A percentile compares a stretch with the other conserved stretches of the same genome.
Conservation (phyloP, 139 green algal species). For the Gonium pectorale region DNA sequence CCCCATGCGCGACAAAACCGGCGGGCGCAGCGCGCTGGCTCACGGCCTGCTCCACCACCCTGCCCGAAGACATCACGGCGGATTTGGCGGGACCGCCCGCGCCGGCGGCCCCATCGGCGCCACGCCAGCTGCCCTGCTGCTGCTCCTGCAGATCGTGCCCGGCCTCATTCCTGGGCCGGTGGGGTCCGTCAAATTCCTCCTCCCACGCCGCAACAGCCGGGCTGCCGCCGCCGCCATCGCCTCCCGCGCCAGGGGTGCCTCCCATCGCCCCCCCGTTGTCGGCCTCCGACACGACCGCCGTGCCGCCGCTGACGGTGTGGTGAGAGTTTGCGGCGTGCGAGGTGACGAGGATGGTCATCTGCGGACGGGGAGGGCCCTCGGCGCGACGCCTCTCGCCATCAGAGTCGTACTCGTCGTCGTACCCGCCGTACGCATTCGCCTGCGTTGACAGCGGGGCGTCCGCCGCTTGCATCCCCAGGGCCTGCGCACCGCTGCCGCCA, state of each 20-base stretch:
- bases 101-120: neutral
- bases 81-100: constrained; percentile 8
- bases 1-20: no score
- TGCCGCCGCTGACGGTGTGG: constrained; percentile 40
- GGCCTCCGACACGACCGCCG: constrained; percentile 32
- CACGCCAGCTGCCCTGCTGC: constrained; percentile 31
- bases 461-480: neutral
- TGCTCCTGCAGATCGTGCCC: no score
- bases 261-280: constrained; percentile 8
- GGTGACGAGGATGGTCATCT: constrained; percentile 45
- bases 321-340: constrained; percentile 40
- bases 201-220: constrained; percentile 32
- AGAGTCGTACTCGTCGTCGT: constrained; percentile 25
- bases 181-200: constrained; percentile 38
- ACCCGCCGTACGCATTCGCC: constrained; percentile 26
- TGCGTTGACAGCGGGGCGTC: constrained; percentile 16
- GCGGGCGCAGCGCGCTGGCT: neutral
- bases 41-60: neutral
- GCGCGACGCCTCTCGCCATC: constrained; percentile 23
- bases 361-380: constrained; percentile 25
- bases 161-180: neutral
- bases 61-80: constrained; percentile 20
- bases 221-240: constrained; percentile 1
- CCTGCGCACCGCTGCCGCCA: neutral
- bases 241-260: neutral